phyloP scores from a whole-genome alignment of 805 yeast genomes.

The Ogataea methanolica region DNA sequence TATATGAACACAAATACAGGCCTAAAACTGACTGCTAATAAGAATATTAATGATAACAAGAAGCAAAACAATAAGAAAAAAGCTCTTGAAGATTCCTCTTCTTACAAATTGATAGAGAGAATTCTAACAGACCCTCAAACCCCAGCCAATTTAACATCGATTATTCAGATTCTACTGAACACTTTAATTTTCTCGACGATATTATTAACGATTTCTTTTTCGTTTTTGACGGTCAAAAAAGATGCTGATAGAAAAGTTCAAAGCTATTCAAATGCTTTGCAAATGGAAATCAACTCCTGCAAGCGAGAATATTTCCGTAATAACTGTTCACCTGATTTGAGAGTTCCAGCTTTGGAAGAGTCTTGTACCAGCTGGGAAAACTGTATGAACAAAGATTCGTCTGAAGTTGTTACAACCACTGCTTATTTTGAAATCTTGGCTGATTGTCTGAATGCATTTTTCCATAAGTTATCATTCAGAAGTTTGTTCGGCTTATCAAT shows the following conservation, averaged over 20 bases:
- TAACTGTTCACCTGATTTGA: conserved; percentile 56
- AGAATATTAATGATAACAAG: not conserved
- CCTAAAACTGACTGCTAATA: not conserved
- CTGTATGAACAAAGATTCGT: conserved; percentile 81
- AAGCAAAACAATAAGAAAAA: not conserved
- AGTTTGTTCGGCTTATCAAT: conserved; percentile 19
- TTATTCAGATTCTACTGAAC: conserved; percentile 25
- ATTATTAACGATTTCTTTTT: conserved; percentile 14
- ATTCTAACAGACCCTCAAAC: conserved; percentile 25
- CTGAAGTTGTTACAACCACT: conserved; percentile 30
- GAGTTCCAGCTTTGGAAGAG: conserved; percentile 73
- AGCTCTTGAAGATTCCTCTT: not conserved
- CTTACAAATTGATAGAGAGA: conserved; percentile 6
- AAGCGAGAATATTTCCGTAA: conserved; percentile 64
- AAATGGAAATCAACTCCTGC: conserved; percentile 65
- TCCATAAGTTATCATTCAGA: conserved; percentile 25
- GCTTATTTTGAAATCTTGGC: conserved; percentile 32
- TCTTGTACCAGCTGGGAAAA: conserved; percentile 70
- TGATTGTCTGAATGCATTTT: conserved; percentile 30
- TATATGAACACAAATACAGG: not conserved
- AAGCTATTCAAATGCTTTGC: conserved; percentile 52
- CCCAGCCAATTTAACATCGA: conserved; percentile 21
- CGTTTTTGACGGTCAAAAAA: conserved; percentile 22
- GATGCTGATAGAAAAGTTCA: conserved; percentile 75
- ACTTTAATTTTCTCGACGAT: conserved; percentile 19